phyloP scores from a whole-genome alignment of 495 filamentous ascomycete species.

The Aspergillus indologenus region DNA sequence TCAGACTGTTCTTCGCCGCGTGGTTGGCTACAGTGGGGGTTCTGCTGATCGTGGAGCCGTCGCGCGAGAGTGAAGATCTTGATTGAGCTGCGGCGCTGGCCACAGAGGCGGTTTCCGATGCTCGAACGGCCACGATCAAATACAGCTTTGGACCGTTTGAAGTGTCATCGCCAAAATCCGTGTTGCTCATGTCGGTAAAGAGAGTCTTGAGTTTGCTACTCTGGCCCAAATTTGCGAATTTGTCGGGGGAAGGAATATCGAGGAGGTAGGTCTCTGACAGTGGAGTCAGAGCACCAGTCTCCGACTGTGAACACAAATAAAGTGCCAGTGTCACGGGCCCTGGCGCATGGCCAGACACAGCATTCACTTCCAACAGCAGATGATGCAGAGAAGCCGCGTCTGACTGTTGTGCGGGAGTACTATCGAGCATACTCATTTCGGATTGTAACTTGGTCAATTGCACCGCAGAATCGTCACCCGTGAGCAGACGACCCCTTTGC shows the following conservation, averaged over 20 bases:
- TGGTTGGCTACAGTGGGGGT: constrained; percentile 26
- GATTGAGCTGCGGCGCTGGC: constrained; percentile 24
- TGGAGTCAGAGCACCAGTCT: constrained; percentile 57
- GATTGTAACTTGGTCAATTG: constrained; percentile 90
- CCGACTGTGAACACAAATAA: constrained; percentile 70
- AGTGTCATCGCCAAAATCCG: constrained; percentile 77
- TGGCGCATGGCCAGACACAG: constrained; percentile 67
- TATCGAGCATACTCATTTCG: constrained; percentile 90
- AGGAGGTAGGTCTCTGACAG: constrained; percentile 81
- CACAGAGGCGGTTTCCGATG: constrained; percentile 53
- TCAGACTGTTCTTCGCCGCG: constrained; percentile 42
- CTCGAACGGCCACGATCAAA: constrained; percentile 78
- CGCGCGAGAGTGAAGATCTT: constrained; percentile 34
- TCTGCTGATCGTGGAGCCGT: constrained; percentile 33
- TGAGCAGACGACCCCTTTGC: constrained; percentile 79
- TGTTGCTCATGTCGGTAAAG: constrained; percentile 77
- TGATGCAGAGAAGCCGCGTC: constrained; percentile 80
- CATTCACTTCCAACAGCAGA: constrained; percentile 77
- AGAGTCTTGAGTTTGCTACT: constrained; percentile 73
- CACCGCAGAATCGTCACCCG: constrained; percentile 87
- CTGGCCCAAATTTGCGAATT: constrained; percentile 54
- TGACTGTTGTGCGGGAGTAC: constrained; percentile 59
- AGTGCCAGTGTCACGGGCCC: constrained; percentile 73
- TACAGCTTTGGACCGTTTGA: constrained; percentile 67
- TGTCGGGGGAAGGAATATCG: constrained; percentile 71